Percentiles rank a stretch among this genome's conserved stretches.
Conservation (phyloP, 495 filamentous ascomycete genomes). For the Tetracladium setigerum region DNA sequence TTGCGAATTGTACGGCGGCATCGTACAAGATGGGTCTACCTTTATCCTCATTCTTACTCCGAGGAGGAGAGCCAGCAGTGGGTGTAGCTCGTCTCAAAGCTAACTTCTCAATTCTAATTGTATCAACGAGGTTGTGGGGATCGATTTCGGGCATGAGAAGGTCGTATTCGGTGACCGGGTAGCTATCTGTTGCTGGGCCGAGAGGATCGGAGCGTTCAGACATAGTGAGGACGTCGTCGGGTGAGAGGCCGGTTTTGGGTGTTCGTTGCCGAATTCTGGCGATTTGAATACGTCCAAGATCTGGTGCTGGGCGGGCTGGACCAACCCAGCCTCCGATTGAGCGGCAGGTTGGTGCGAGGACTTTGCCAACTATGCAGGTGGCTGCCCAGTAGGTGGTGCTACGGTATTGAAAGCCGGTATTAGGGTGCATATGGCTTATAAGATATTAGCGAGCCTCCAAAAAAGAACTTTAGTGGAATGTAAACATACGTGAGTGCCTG, state of each 20-base stretch:
- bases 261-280: slow-evolving; percentile 48
- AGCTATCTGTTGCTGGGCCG: slow-evolving; percentile 46
- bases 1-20: slow-evolving; percentile 59
- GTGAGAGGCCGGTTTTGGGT: slow-evolving; percentile 36
- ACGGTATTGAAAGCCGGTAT: slow-evolving; percentile 65
- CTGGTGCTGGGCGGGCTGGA: slow-evolving; percentile 52
- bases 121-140: slow-evolving; percentile 39
- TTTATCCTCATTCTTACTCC: slow-evolving; percentile 13
- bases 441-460: no score
- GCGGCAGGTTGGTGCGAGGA: slow-evolving; percentile 67
- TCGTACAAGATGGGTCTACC: slow-evolving; percentile 44
- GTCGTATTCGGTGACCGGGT: slow-evolving; percentile 55
- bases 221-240: slow-evolving; percentile 51
- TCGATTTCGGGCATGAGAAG: slow-evolving; percentile 43
- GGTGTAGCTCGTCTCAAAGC: slow-evolving; percentile 33
- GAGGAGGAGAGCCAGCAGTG: slow-evolving; percentile 3
- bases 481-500: slow-evolving; percentile 39
- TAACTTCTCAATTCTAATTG: slow-evolving; percentile 58
- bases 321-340: slow-evolving; percentile 65
- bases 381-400: slow-evolving; percentile 65
- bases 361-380: slow-evolving; percentile 62
- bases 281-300: slow-evolving; percentile 55
- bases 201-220: slow-evolving; percentile 55
- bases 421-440: slow-evolving; percentile 42
- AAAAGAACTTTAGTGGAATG: no score